Percentiles rank a stretch among this genome's conserved stretches.
These are phyloP conservation scores for Inga leiocalycina DNA, from an alignment of 306 rosid species.

Conservation along the genomic window DNA sequence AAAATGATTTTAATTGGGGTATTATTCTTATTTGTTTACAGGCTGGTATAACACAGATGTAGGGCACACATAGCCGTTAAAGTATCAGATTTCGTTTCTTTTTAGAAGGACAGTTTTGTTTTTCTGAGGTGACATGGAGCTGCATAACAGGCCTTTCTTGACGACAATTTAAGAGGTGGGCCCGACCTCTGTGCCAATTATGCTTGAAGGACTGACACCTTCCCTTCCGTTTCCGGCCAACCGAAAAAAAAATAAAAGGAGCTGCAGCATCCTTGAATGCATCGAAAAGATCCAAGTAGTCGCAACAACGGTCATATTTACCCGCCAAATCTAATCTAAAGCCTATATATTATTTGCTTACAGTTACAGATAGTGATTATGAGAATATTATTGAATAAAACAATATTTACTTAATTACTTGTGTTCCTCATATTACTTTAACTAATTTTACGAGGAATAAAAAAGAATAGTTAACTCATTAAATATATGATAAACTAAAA, in stretches of 20 bases:
- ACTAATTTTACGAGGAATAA: no score
- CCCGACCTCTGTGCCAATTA: not conserved
- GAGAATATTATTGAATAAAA: not conserved
- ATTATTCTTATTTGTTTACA: not conserved
- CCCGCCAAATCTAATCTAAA: not conserved
- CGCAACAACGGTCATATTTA: conserved; percentile 21
- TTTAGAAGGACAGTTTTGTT: conserved; percentile 38
- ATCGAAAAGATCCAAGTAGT: conserved; percentile 18
- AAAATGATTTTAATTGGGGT: not conserved
- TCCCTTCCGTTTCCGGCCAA: not conserved
- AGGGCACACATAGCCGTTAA: conserved; percentile 56
- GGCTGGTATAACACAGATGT: conserved; percentile 18
- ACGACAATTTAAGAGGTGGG: not conserved
- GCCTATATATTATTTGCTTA: not conserved
- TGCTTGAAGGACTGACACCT: not conserved
- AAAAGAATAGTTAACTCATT: no score
- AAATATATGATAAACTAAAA: no score
- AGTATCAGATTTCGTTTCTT: conserved; percentile 2
- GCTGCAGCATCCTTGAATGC: conserved; percentile 22
- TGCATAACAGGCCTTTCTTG: not conserved
- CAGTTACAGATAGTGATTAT: no score
- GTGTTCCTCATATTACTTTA: no score
- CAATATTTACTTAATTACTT: no score
- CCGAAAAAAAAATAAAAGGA: not conserved
- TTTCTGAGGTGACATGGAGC: conserved; percentile 26